phyloP scores from a whole-genome alignment of 2,329 filamentous ascomycete species.

The Dactylonectria macrodidyma region DNA sequence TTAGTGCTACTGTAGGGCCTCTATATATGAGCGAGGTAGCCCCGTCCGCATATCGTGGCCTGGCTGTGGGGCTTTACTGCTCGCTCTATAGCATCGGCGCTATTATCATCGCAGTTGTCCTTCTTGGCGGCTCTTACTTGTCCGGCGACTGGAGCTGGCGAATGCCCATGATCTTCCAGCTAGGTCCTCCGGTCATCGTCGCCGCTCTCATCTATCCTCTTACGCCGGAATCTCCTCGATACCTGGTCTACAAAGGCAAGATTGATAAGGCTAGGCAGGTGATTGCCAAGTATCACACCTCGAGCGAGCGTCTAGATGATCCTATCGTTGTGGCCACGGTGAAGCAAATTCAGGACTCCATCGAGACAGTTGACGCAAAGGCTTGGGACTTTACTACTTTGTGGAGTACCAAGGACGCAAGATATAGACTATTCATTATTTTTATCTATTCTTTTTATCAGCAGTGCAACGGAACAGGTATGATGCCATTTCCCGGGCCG shows the following conservation, averaged over 20 bases:
- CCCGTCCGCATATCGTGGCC: not conserved
- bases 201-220: not conserved
- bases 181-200: not conserved
- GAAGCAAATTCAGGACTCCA: not conserved
- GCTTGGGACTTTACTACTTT: not conserved
- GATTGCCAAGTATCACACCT: not conserved
- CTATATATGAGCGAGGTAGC: not conserved
- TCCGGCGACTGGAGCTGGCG: not conserved
- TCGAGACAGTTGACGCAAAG: not conserved
- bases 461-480: not conserved
- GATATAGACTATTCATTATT: not conserved
- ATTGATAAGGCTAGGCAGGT: not conserved
- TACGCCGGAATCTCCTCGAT: not conserved
- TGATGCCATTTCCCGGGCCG: not conserved
- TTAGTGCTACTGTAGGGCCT: not conserved
- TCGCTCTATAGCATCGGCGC: not conserved
- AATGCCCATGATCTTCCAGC: not conserved
- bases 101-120: not conserved
- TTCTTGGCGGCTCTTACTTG: conserved; percentile 2
- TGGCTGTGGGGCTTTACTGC: not conserved
- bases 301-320: not conserved
- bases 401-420: not conserved
- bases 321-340: not conserved
- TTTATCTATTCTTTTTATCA: not conserved
- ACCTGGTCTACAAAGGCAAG: not conserved